Evolutionary conservation across 2,329 filamentous ascomycete genomes (phyloP).

Genomic region (Aspergillus nomiae): DNA sequence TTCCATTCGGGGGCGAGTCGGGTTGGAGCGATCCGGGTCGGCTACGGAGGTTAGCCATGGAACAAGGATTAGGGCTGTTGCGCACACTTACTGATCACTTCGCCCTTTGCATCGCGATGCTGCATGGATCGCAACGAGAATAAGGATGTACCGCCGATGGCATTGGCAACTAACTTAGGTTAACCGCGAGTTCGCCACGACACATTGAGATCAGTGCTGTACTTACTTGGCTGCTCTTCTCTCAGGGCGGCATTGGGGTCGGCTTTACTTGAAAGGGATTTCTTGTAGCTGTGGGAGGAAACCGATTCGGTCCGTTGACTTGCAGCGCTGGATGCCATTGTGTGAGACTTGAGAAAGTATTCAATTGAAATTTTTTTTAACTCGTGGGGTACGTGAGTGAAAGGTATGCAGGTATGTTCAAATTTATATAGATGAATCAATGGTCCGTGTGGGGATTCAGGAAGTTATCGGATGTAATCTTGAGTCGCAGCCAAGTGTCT

Average conservation of each 20-base stretch:
- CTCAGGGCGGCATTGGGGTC: slow-evolving; percentile 82
- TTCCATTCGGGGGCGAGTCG: slow-evolving; percentile 83
- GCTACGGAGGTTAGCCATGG: slow-evolving; percentile 51
- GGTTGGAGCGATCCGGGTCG: slow-evolving; percentile 88
- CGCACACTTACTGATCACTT: slow-evolving; percentile 67
- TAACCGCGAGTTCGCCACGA: slow-evolving; percentile 6
- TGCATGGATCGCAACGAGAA: slow-evolving; percentile 71
- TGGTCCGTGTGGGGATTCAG: neutral
- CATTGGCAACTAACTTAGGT: slow-evolving; percentile 26
- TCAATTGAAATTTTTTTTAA: neutral
- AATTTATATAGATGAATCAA: neutral
- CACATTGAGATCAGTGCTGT: neutral
- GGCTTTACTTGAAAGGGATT: slow-evolving; percentile 69
- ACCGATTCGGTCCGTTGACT: slow-evolving; percentile 28
- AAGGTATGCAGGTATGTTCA: neutral
- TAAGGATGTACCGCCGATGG: slow-evolving; percentile 13
- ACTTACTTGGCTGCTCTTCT: slow-evolving; percentile 81
- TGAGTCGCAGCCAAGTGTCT: neutral
- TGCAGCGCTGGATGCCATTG: neutral
- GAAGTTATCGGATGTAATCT: neutral
- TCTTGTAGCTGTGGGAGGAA: slow-evolving; percentile 22
- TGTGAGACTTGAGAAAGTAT: neutral
- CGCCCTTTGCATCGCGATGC: slow-evolving; percentile 75
- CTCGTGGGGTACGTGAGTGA: neutral
- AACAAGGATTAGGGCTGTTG: neutral